Conservation (phyloP, 495 filamentous ascomycete genomes). For the Tuber microsphaerosporum region DNA sequence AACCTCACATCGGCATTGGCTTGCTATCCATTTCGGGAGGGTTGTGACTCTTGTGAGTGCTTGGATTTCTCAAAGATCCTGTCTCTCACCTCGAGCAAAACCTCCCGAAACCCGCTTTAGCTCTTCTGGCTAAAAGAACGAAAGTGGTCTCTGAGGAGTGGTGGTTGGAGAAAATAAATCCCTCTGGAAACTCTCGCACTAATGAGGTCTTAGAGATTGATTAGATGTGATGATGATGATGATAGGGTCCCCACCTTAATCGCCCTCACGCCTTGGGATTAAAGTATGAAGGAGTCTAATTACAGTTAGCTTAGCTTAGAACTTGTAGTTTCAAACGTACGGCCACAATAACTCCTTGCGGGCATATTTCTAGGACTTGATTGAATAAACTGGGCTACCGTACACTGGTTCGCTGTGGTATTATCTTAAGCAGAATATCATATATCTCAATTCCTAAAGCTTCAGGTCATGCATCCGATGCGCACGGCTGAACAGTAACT, state of each 20-base stretch:
- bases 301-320: not conserved
- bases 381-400: not conserved
- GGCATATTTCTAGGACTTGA: not conserved
- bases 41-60: not conserved
- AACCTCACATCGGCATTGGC: not conserved
- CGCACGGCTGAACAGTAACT: not conserved
- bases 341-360: not conserved
- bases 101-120: not conserved
- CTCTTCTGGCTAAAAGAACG: not conserved
- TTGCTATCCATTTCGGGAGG: not conserved
- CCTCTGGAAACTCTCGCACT: not conserved
- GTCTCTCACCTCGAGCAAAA: not conserved
- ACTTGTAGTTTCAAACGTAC: not conserved
- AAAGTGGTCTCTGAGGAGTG: not conserved
- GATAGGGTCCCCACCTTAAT: not conserved
- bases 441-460: not conserved
- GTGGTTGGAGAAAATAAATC: not conserved
- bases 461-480: not conserved
- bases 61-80: not conserved
- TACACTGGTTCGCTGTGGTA: not conserved
- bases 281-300: not conserved
- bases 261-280: not conserved
- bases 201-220: not conserved
- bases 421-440: not conserved
- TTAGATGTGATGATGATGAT: not conserved